phyloP scores from a whole-genome alignment of 2,329 filamentous ascomycete species.

The Alternaria dauci region DNA sequence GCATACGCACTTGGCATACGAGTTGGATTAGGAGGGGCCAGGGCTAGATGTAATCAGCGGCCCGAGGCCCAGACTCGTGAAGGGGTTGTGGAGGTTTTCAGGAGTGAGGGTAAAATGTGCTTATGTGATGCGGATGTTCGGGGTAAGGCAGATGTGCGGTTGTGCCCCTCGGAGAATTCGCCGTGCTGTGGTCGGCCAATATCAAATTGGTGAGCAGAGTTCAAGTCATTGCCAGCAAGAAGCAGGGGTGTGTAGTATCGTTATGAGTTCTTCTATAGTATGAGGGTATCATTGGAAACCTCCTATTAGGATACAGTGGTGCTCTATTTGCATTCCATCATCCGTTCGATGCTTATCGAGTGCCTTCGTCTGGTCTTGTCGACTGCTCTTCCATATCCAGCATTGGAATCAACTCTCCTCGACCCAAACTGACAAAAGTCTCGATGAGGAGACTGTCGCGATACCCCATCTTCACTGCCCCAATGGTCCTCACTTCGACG shows the following conservation, averaged over 20 bases:
- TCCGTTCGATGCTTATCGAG: not conserved
- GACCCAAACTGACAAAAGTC: not conserved
- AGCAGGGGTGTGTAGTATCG: slow-evolving; percentile 2
- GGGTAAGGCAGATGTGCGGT: not conserved
- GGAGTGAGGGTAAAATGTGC: not conserved
- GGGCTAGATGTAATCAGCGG: not conserved
- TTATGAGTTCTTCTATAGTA: slow-evolving; percentile 18
- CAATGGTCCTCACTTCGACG: slow-evolving; percentile 1
- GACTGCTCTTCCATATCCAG: not conserved
- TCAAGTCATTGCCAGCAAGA: not conserved
- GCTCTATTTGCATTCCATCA: slow-evolving; percentile 10
- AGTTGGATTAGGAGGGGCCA: not conserved
- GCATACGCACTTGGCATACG: not conserved
- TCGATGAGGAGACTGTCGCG: not conserved
- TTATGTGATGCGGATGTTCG: not conserved
- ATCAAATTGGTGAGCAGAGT: not conserved
- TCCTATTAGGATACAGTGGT: slow-evolving; percentile 16
- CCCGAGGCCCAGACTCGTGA: not conserved
- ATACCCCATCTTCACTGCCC: not conserved
- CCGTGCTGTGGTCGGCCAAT: not conserved
- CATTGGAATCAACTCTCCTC: not conserved
- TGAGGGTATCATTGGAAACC: slow-evolving; percentile 18
- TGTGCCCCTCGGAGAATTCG: not conserved
- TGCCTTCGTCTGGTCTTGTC: not conserved
- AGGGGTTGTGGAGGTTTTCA: not conserved